A percentile compares a stretch with the other conserved stretches of the same genome.
Conservation (phyloP, 768 basidiomycete species). For the Hortiboletus flavorubellus region DNA sequence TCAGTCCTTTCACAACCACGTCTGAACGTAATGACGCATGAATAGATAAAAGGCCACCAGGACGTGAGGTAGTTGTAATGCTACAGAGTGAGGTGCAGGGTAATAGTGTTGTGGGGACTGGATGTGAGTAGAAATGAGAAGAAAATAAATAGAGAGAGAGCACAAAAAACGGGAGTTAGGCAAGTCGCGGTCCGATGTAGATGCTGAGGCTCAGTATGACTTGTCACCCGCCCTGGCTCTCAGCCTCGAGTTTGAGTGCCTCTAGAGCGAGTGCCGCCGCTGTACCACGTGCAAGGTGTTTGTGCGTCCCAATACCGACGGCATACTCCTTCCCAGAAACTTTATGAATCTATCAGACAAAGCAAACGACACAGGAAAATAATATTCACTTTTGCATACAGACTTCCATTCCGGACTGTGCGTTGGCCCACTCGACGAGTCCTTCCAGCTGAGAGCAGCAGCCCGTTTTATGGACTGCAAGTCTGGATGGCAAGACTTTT, state of each 20-base stretch:
- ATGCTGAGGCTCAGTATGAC: neutral
- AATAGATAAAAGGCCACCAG: conserved; percentile 13
- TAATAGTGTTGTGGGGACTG: neutral
- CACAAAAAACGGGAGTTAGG: neutral
- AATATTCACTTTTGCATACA: conserved; percentile 53
- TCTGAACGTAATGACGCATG: neutral
- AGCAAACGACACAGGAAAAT: conserved; percentile 1
- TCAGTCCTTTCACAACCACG: conserved; percentile 7
- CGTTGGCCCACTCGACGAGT: conserved; percentile 41
- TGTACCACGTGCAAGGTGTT: conserved; percentile 48
- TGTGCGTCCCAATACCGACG: conserved; percentile 47
- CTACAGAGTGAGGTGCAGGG: conserved; percentile 7
- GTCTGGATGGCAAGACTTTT: conserved; percentile 35
- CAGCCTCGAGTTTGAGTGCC: conserved; percentile 30
- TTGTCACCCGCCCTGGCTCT: conserved; percentile 15
- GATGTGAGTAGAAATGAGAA: neutral
- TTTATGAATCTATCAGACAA: conserved; percentile 26
- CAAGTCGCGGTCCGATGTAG: neutral
- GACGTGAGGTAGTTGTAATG: conserved; percentile 1
- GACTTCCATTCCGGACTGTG: conserved; percentile 53
- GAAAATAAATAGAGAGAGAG: conserved; percentile 7
- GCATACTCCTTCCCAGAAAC: conserved; percentile 52
- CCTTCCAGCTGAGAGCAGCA: conserved; percentile 53
- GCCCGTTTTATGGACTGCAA: conserved; percentile 46
- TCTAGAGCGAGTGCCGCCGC: conserved; percentile 35